Evolutionary conservation across 2,329 filamentous ascomycete species (phyloP).

Genomic region (Epichloe glyceriae): DNA sequence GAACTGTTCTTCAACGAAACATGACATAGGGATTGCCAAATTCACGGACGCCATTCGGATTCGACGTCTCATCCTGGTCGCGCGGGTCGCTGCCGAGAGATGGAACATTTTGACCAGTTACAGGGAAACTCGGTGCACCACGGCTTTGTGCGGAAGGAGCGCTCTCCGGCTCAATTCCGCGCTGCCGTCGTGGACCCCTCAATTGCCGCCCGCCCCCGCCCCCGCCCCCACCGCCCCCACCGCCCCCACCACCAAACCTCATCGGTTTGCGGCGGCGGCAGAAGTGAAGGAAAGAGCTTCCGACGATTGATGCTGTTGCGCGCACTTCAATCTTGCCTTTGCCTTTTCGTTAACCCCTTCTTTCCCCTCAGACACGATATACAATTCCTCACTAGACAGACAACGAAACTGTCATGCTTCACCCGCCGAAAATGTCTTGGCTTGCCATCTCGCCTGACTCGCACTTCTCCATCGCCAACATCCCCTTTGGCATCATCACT

Average conservation of each 20-base stretch:
- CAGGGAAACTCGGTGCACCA: too few species aligned
- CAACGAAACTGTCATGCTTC: too few species aligned
- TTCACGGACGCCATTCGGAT: too few species aligned
- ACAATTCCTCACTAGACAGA: too few species aligned
- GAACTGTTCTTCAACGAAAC: too few species aligned
- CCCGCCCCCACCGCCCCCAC: too few species aligned
- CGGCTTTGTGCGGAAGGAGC: not conserved
- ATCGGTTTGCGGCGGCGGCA: constrained; percentile 2
- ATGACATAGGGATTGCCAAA: too few species aligned
- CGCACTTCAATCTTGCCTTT: not conserved
- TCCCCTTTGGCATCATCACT: constrained; percentile 73
- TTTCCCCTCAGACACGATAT: too few species aligned
- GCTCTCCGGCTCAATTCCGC: not conserved
- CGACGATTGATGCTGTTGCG: not conserved
- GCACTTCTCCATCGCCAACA: constrained; percentile 62
- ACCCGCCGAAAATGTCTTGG: constrained; percentile 11
- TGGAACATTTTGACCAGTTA: too few species aligned
- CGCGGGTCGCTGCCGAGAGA: too few species aligned
- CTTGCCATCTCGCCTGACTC: constrained; percentile 13
- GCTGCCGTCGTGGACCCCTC: not conserved
- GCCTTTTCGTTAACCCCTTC: too few species aligned
- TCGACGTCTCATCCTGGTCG: too few species aligned
- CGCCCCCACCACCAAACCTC: not conserved
- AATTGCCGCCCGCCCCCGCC: not conserved
- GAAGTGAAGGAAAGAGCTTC: constrained; percentile 1